phyloP scores from a whole-genome alignment of 345 rosid species.

The Ceriops zippeliana region DNA sequence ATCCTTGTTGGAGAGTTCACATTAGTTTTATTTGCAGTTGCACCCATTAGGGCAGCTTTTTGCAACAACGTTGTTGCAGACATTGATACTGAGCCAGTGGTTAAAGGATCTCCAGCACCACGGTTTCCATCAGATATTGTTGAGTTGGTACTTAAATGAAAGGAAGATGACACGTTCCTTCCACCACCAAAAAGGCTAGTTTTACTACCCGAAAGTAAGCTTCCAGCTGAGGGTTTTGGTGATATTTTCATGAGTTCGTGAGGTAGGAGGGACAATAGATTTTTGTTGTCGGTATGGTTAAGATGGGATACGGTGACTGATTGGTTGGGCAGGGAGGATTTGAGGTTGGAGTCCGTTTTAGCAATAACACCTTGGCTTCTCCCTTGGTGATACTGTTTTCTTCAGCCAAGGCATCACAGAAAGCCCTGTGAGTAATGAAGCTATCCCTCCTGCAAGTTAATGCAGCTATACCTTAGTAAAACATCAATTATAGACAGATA shows the following conservation, averaged over 20 bases:
- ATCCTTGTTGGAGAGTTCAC: constrained; percentile 27
- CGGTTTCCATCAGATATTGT: constrained; percentile 19
- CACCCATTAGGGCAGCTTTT: constrained; percentile 60
- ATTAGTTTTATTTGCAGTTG: constrained; percentile 23
- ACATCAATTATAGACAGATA: not conserved
- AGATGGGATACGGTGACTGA: constrained; percentile 16
- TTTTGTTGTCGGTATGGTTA: constrained; percentile 13
- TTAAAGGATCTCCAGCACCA: not conserved
- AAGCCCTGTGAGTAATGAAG: constrained; percentile 64
- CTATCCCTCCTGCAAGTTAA: constrained; percentile 57
- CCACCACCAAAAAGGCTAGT: constrained; percentile 15
- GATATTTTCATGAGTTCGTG: constrained; percentile 20
- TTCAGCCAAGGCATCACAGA: constrained; percentile 60
- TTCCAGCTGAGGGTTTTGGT: constrained; percentile 18
- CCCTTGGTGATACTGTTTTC: constrained; percentile 27
- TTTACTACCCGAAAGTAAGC: constrained; percentile 13
- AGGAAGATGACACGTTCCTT: constrained; percentile 15
- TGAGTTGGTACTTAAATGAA: constrained; percentile 25
- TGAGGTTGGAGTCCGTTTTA: constrained; percentile 13
- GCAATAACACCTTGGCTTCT: constrained; percentile 16
- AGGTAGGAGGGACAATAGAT: constrained; percentile 10
- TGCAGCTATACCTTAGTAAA: not conserved
- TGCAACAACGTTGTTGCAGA: constrained; percentile 57
- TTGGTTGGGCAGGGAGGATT: constrained; percentile 18
- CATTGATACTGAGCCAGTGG: constrained; percentile 28